Percentiles rank a stretch among this genome's conserved stretches.
Conservation (phyloP, 345 rosid species). For the Eutrema heterophyllum region DNA sequence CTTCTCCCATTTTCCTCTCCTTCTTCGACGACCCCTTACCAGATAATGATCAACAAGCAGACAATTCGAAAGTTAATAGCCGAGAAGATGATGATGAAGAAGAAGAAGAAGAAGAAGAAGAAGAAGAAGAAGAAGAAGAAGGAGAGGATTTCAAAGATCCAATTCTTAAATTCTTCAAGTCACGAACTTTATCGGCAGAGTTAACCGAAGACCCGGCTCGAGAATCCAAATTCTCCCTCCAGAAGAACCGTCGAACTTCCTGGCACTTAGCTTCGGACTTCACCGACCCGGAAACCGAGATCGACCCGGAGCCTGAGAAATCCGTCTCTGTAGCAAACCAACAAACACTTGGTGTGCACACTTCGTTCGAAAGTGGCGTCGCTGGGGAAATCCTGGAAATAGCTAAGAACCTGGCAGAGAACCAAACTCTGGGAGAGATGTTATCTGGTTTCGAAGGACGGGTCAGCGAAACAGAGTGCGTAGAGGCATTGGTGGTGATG, state of each 20-base stretch:
- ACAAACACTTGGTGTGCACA: conserved; percentile 12
- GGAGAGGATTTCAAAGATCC: conserved; percentile 49
- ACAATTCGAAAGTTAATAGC: not conserved
- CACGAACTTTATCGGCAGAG: conserved; percentile 31
- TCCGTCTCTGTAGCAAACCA: conserved; percentile 11
- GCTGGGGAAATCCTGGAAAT: conserved; percentile 48
- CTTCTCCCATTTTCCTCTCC: conserved; percentile 56
- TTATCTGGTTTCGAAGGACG: conserved; percentile 43
- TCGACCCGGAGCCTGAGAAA: conserved; percentile 1
- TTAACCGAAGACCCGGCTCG: conserved; percentile 42
- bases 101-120: not conserved
- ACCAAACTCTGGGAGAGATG: conserved; percentile 64
- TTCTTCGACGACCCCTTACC: conserved; percentile 38
- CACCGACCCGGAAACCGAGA: conserved; percentile 23
- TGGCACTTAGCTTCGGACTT: conserved; percentile 60
- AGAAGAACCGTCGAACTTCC: conserved; percentile 58
- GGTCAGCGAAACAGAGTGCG: conserved; percentile 44
- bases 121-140: not conserved
- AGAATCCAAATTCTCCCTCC: conserved; percentile 49
- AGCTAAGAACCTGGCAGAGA: conserved; percentile 47
- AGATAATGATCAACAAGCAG: not conserved
- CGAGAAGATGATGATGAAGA: not conserved
- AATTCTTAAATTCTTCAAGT: conserved; percentile 58
- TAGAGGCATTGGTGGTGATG: conserved; percentile 54
- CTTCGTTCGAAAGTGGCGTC: conserved; percentile 13